Conservation (phyloP, 2,329 filamentous ascomycete genomes). For the Fusarium vanettenii region DNA sequence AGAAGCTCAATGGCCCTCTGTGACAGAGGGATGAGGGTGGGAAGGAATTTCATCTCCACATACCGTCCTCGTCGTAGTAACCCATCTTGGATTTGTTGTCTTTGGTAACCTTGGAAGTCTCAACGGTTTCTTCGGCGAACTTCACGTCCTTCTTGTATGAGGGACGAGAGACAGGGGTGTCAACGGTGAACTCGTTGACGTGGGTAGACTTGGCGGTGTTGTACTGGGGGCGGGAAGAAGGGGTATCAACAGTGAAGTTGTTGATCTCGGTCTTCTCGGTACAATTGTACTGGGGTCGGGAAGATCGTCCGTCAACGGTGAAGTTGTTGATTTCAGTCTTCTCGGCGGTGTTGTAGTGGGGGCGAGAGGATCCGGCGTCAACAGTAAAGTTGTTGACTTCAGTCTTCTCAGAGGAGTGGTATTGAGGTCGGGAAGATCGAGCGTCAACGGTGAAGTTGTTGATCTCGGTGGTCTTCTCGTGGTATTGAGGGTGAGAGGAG, state of each 20-base stretch:
- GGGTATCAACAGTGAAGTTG: slow-evolving; percentile 46
- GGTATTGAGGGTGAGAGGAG: slow-evolving; percentile 23
- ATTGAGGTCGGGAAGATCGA: slow-evolving; percentile 24
- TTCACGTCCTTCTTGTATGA: slow-evolving; percentile 67
- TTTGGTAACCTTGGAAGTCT: slow-evolving; percentile 58
- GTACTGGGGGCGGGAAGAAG: slow-evolving; percentile 36
- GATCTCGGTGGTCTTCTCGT: slow-evolving; percentile 28
- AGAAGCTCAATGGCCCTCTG: not conserved
- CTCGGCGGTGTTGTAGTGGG: slow-evolving; percentile 14
- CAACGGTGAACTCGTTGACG: slow-evolving; percentile 45
- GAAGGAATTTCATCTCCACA: slow-evolving; percentile 39
- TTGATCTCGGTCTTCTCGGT: slow-evolving; percentile 42
- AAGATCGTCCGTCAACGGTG: slow-evolving; percentile 31
- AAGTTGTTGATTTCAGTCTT: slow-evolving; percentile 33
- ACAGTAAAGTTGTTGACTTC: slow-evolving; percentile 31
- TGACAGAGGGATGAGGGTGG: not conserved
- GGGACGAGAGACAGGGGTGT: slow-evolving; percentile 54
- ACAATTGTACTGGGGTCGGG: slow-evolving; percentile 15
- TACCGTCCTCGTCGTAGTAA: slow-evolving; percentile 74
- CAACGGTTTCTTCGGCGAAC: slow-evolving; percentile 75
- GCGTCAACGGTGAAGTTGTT: slow-evolving; percentile 33
- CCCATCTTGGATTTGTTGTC: slow-evolving; percentile 68
- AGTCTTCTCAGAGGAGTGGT: slow-evolving; percentile 25
- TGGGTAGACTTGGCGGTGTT: slow-evolving; percentile 33
- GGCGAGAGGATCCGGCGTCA: slow-evolving; percentile 29